A percentile compares a stretch with the other conserved stretches of the same genome.
phyloP scores from a whole-genome alignment of 2,329 filamentous ascomycete genomes.

The Cordyceps javanica region DNA sequence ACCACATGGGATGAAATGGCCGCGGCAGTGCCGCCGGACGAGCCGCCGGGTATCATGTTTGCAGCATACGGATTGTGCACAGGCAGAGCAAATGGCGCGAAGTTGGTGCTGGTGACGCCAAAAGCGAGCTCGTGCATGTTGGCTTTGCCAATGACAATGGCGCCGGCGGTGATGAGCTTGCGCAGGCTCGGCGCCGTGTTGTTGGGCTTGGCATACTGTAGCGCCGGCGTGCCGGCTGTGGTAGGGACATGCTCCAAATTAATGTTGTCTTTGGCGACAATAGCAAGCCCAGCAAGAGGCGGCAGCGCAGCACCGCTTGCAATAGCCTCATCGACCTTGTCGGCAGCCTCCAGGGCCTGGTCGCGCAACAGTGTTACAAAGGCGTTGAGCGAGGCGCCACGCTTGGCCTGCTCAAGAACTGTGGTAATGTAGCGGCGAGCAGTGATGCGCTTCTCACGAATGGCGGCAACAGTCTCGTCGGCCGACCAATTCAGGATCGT shows the following conservation, averaged over 20 bases:
- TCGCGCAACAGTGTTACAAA: slow-evolving; percentile 6
- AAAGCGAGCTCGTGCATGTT: slow-evolving; percentile 38
- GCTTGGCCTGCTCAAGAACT: neutral
- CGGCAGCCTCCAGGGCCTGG: slow-evolving; percentile 8
- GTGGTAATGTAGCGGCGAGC: slow-evolving; percentile 9
- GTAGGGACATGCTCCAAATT: slow-evolving; percentile 15
- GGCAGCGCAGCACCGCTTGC: slow-evolving; percentile 13
- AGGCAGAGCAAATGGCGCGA: slow-evolving; percentile 14
- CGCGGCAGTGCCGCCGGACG: slow-evolving; percentile 17
- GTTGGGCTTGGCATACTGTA: slow-evolving; percentile 6
- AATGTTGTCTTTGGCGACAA: slow-evolving; percentile 20
- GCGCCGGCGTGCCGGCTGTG: slow-evolving; percentile 15
- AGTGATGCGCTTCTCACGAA: slow-evolving; percentile 4
- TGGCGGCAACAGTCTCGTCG: slow-evolving; percentile 10
- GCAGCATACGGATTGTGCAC: slow-evolving; percentile 16
- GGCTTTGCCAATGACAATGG: slow-evolving; percentile 38
- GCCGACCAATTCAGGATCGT: slow-evolving; percentile 7
- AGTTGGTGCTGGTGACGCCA: slow-evolving; percentile 18
- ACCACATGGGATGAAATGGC: slow-evolving; percentile 18
- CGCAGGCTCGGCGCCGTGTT: slow-evolving; percentile 17
- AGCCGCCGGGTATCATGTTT: slow-evolving; percentile 17
- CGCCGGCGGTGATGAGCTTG: slow-evolving; percentile 21
- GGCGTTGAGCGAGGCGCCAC: slow-evolving; percentile 6
- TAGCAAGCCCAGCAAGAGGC: slow-evolving; percentile 18
- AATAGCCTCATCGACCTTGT: slow-evolving; percentile 8